phyloP scores from a whole-genome alignment of 1,284 basidiomycete genomes.

The Xerocomus amazonicus region DNA sequence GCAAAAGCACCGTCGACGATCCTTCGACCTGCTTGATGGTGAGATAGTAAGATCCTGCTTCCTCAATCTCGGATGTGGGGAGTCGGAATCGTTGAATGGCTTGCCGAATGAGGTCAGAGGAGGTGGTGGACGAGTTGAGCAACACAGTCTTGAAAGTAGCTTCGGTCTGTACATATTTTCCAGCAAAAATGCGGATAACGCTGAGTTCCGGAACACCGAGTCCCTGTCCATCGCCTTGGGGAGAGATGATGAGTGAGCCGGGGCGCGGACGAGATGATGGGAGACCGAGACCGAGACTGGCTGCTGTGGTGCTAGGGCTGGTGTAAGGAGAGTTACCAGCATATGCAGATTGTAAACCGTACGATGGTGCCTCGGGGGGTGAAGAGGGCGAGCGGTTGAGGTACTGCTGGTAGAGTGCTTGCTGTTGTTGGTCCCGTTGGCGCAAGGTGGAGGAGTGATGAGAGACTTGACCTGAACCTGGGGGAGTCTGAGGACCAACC shows the following conservation, averaged over 20 bases:
- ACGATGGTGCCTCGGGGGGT: constrained; percentile 67
- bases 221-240: constrained; percentile 54
- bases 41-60: constrained; percentile 72
- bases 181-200: constrained; percentile 93
- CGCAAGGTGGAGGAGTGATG: constrained; percentile 66
- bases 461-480: constrained; percentile 27
- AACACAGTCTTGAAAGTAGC: constrained; percentile 98
- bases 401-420: constrained; percentile 86
- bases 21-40: constrained; percentile 90
- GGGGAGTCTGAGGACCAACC: constrained; percentile 38
- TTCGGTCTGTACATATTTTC: constrained; percentile 82
- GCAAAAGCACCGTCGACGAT: constrained; percentile 69
- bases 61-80: constrained; percentile 55
- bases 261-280: constrained; percentile 57
- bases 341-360: constrained; percentile 63
- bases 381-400: constrained; percentile 77
- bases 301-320: constrained; percentile 34
- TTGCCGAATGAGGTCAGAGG: constrained; percentile 83
- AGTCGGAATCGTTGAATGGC: constrained; percentile 92
- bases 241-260: constrained; percentile 68
- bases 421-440: constrained; percentile 84
- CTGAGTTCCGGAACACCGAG: constrained; percentile 81
- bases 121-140: constrained; percentile 82
- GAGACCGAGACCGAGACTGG: constrained; percentile 47
- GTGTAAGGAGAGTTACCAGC: constrained; percentile 46